A percentile compares a stretch with the other conserved stretches of the same genome.
Evolutionary conservation across 2,329 filamentous ascomycete genomes (phyloP).

Genomic region (Epichloe scottii): DNA sequence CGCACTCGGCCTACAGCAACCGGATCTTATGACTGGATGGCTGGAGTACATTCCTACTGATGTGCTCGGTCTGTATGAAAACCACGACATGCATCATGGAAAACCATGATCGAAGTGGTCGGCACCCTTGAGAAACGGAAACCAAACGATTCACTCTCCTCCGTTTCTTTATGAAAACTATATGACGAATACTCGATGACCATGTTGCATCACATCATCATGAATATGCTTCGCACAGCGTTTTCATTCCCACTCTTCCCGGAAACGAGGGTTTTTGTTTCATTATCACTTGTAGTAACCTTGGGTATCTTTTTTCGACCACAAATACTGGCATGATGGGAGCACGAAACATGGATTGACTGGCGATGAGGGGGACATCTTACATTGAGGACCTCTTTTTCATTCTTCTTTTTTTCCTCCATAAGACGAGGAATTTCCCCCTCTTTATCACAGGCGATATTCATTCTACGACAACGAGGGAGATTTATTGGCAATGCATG

Average conservation of each 20-base stretch:
- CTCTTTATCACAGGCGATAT: no score
- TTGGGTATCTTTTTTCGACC: not conserved
- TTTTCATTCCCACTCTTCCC: not conserved
- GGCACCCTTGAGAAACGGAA: not conserved
- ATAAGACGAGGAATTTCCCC: not conserved
- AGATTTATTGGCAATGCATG: not conserved
- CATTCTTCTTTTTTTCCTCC: not conserved
- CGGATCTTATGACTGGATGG: slow-evolving; percentile 59
- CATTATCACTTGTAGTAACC: not conserved
- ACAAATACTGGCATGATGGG: not conserved
- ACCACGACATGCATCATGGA: slow-evolving; percentile 17
- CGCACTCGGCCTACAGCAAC: slow-evolving; percentile 40
- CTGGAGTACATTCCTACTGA: slow-evolving; percentile 61
- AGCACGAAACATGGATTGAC: not conserved
- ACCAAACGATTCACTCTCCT: no score
- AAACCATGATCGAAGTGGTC: slow-evolving; percentile 1
- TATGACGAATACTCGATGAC: not conserved
- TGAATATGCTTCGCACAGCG: not conserved
- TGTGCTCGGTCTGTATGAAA: slow-evolving; percentile 44
- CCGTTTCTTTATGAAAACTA: no score
- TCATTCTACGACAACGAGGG: not conserved
- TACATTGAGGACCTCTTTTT: not conserved
- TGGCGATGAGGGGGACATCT: not conserved
- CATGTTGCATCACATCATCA: not conserved
- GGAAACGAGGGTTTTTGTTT: not conserved